Evolutionary conservation across 2,329 filamentous ascomycete species (phyloP).

Genomic region (Trichoderma endophyticum): DNA sequence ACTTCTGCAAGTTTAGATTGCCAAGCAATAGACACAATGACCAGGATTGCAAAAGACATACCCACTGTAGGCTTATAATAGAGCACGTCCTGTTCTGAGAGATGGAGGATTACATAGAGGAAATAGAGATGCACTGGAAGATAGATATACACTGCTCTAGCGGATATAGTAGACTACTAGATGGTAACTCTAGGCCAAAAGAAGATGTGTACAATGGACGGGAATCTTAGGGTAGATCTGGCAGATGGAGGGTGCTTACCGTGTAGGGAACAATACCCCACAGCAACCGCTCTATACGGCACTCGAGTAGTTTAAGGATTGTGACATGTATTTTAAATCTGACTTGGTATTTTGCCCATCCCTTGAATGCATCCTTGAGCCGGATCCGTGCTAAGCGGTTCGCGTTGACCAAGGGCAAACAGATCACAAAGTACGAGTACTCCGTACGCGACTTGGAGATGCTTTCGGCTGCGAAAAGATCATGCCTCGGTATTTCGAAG

Average conservation of each 20-base stretch:
- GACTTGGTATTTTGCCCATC: background rate
- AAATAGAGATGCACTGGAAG: background rate
- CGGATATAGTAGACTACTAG: background rate
- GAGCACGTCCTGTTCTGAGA: background rate
- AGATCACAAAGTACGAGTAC: background rate
- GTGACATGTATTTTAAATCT: background rate
- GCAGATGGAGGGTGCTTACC: background rate
- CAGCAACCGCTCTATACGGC: background rate
- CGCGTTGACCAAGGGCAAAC: background rate
- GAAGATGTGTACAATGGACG: background rate
- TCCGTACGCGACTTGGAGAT: background rate
- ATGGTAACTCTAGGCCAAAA: background rate
- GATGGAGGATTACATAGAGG: background rate
- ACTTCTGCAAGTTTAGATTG: background rate
- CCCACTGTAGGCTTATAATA: background rate
- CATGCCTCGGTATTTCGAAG: background rate
- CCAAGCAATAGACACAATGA: background rate
- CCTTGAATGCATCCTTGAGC: background rate
- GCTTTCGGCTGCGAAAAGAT: background rate
- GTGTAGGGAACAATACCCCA: background rate
- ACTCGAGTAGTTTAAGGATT: background rate
- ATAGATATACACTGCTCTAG: background rate
- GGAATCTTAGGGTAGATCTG: background rate
- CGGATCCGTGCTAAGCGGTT: background rate
- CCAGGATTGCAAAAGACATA: background rate